Evolutionary conservation across 257 asterid species (phyloP).

Genomic region (Penstemon newberryi): DNA sequence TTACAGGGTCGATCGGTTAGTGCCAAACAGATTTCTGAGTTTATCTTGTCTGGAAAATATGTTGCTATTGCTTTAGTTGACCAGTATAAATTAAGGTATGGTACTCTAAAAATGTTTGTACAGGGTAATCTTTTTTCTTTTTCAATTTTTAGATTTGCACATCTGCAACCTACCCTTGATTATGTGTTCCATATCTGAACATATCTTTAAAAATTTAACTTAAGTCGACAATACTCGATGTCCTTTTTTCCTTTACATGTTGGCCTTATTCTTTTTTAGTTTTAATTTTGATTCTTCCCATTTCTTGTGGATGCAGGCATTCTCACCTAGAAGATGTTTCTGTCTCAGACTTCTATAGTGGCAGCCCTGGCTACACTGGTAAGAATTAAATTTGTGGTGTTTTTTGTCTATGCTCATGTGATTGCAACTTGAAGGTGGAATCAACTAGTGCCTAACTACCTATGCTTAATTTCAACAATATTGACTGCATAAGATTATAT

Average conservation of each 20-base stretch:
- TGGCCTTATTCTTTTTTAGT: background rate
- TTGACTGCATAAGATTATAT: background rate
- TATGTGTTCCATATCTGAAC: constrained; percentile 8
- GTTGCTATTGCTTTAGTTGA: constrained; percentile 84
- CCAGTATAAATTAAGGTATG: constrained; percentile 76
- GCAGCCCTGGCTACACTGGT: constrained; percentile 78
- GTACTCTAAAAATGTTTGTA: constrained; percentile 14
- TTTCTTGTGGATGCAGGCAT: constrained; percentile 40
- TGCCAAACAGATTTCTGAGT: constrained; percentile 57
- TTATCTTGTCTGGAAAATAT: constrained; percentile 70
- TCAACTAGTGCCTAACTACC: background rate
- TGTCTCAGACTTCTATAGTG: constrained; percentile 53
- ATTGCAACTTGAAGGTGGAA: constrained; percentile 17
- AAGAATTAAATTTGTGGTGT: constrained; percentile 28
- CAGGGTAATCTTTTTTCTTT: background rate
- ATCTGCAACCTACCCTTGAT: background rate
- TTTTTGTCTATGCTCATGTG: constrained; percentile 14
- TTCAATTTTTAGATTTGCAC: background rate
- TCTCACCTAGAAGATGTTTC: constrained; percentile 57
- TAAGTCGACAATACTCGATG: background rate
- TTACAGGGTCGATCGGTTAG: constrained; percentile 90
- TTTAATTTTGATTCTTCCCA: background rate
- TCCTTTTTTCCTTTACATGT: constrained; percentile 1
- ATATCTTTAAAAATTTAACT: constrained; percentile 3
- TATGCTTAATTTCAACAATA: background rate